A percentile compares a stretch with the other conserved stretches of the same genome.
phyloP scores from a whole-genome alignment of 2,329 filamentous ascomycete genomes.

The Fusarium vanettenii region DNA sequence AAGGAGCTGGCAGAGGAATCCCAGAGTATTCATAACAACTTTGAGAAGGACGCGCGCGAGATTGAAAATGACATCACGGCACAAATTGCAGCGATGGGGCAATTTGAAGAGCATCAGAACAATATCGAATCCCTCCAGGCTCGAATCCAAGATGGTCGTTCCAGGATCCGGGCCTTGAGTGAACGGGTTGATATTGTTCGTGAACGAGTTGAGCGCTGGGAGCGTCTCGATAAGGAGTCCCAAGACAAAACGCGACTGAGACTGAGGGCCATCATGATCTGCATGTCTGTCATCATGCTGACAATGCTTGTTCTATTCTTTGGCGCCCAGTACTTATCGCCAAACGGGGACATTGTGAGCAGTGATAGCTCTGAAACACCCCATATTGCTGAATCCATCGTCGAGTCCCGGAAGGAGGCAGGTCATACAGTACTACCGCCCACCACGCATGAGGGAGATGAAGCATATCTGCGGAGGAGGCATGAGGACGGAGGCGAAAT shows the following conservation, averaged over 20 bases:
- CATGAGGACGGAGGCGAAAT: constrained; percentile 48
- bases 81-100: constrained; percentile 70
- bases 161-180: constrained; percentile 69
- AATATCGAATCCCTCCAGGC: constrained; percentile 71
- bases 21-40: constrained; percentile 67
- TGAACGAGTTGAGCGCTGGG: constrained; percentile 74
- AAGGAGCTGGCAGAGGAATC: constrained; percentile 75
- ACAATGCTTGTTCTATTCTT: constrained; percentile 58
- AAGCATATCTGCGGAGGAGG: constrained; percentile 43
- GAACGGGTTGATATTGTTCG: constrained; percentile 73
- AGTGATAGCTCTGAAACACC: constrained; percentile 10
- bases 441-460: constrained; percentile 37
- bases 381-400: constrained; percentile 38
- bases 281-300: constrained; percentile 62
- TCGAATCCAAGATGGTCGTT: constrained; percentile 69
- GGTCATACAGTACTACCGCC: constrained; percentile 32
- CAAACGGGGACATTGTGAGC: constrained; percentile 14
- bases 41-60: constrained; percentile 68
- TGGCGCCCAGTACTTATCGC: constrained; percentile 41
- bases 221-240: constrained; percentile 74
- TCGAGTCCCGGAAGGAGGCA: constrained; percentile 38
- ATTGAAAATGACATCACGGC: constrained; percentile 69
- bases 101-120: constrained; percentile 73
- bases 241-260: constrained; percentile 74
- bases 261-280: constrained; percentile 72